Conservation (phyloP, 2,329 filamentous ascomycete species). For the Botrytis pseudocinerea region DNA sequence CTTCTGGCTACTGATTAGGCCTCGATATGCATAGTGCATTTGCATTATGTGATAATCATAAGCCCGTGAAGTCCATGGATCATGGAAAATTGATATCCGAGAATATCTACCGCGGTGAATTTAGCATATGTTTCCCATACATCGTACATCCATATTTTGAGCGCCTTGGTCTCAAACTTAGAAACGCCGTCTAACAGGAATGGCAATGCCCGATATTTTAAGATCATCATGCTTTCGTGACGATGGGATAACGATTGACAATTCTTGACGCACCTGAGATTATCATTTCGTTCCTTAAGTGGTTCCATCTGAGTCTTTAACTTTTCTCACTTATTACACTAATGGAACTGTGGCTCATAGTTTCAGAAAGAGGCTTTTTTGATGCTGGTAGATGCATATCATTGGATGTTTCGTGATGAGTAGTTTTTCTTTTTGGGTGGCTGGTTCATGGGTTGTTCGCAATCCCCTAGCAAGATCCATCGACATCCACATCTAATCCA, state of each 20-base stretch:
- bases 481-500: neutral
- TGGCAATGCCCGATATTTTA: neutral
- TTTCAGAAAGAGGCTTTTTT: conserved; percentile 17
- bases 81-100: conserved; percentile 4
- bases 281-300: conserved; percentile 11
- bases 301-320: conserved; percentile 1
- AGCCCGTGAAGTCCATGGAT: neutral
- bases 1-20: conserved; percentile 18
- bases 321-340: neutral
- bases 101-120: neutral
- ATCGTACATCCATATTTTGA: conserved; percentile 1
- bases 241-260: conserved; percentile 17
- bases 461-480: conserved; percentile 13
- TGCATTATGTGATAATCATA: conserved; percentile 11
- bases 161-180: conserved; percentile 19
- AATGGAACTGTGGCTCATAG: conserved; percentile 21
- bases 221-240: conserved; percentile 19
- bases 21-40: conserved; percentile 13
- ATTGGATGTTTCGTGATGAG: conserved; percentile 19
- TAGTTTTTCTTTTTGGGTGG: neutral
- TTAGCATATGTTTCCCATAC: conserved; percentile 1
- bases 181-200: conserved; percentile 10
- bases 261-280: conserved; percentile 17
- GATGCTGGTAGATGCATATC: neutral
- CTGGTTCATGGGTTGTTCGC: conserved; percentile 14